Evolutionary conservation across 78 protist species (phyloP).

Genomic region (Dictyostelium capitatum): DNA sequence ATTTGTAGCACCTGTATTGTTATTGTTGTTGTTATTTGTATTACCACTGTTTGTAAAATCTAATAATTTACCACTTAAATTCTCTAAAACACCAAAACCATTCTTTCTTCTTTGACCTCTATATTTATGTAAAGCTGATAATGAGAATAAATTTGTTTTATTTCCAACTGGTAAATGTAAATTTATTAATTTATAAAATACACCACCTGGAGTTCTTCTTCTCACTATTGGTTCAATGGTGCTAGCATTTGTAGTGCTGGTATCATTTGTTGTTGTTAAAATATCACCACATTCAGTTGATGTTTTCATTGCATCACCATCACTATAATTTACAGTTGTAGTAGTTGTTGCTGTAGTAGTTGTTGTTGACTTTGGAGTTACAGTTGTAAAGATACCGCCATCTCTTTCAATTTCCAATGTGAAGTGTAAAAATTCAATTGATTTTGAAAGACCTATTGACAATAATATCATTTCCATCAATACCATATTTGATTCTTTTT

Average conservation of each 20-base stretch:
- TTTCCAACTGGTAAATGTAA: conserved; percentile 3
- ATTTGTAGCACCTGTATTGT: neutral
- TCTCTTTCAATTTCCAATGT: conserved; percentile 52
- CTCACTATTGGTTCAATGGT: neutral
- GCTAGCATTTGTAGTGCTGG: neutral
- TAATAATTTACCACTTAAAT: neutral
- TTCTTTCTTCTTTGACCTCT: conserved; percentile 23
- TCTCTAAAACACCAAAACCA: neutral
- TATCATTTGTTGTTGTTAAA: neutral
- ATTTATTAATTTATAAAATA: conserved; percentile 48
- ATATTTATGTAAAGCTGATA: neutral
- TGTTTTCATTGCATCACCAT: neutral
- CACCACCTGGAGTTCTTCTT: conserved; percentile 61
- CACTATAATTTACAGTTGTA: neutral
- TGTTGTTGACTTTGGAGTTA: neutral
- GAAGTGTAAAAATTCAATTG: conserved; percentile 36
- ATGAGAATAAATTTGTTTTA: conserved; percentile 20
- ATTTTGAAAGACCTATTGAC: conserved; percentile 34
- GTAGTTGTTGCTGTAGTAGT: neutral
- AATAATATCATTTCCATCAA: conserved; percentile 51
- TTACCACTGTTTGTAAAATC: neutral
- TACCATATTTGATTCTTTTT: conserved; percentile 57
- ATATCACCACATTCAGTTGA: neutral
- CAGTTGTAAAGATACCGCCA: conserved; percentile 45
- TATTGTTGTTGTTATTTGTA: neutral